Conservation (phyloP, 768 basidiomycete species). For the Amanita pseudoporphyria region DNA sequence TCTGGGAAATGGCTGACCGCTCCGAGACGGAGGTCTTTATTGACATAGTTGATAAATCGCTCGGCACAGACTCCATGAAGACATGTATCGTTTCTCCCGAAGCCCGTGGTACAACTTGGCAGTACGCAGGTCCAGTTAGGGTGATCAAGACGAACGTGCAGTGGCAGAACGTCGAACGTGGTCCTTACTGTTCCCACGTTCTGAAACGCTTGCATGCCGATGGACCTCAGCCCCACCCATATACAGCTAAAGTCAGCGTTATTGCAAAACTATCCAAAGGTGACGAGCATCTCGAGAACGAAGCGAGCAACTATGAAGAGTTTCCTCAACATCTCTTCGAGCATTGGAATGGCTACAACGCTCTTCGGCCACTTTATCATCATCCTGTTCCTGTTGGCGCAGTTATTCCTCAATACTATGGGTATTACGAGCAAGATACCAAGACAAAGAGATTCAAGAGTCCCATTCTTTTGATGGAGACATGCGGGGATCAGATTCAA, state of each 20-base stretch:
- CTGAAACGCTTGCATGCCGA: background rate
- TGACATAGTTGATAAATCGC: background rate
- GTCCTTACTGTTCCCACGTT: conserved; percentile 23
- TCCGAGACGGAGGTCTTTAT: background rate
- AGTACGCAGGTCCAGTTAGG: conserved; percentile 19
- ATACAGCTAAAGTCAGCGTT: conserved; percentile 30
- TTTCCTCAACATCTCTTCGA: conserved; percentile 38
- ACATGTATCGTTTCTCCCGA: background rate
- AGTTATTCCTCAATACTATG: conserved; percentile 55
- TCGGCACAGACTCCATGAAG: too few relatives aligned
- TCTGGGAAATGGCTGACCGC: background rate
- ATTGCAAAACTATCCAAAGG: conserved; percentile 34
- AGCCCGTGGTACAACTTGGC: background rate
- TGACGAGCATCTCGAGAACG: conserved; percentile 28
- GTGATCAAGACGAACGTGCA: conserved; percentile 17
- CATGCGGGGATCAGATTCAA: conserved; percentile 26
- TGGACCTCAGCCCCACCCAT: conserved; percentile 14
- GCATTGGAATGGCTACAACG: conserved; percentile 40
- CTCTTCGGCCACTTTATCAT: conserved; percentile 29
- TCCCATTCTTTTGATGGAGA: conserved; percentile 33
- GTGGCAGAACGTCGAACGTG: conserved; percentile 22
- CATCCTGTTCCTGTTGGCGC: conserved; percentile 38
- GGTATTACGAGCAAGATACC: conserved; percentile 32
- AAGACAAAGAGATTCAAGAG: conserved; percentile 20
- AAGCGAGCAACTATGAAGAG: conserved; percentile 34